phyloP scores from a whole-genome alignment of 139 green algal genomes.

The Deuterostichococcus epilithicus region DNA sequence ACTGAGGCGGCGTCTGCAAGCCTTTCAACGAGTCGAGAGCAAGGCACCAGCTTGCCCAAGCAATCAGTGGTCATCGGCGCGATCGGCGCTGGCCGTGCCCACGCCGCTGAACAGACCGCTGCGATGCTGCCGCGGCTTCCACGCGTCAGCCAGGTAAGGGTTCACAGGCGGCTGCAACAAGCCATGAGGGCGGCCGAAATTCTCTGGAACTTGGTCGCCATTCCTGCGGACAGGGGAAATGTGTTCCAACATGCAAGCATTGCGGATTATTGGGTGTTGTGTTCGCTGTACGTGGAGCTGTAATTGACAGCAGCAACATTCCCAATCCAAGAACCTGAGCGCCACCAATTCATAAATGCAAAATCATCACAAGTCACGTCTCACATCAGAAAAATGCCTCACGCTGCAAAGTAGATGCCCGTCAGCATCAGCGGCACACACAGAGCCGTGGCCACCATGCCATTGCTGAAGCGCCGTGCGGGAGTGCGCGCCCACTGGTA shows the following conservation, averaged over 20 bases:
- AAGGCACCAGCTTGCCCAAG: too few species aligned
- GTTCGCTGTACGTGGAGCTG: not conserved
- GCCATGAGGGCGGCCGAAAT: constrained; percentile 5
- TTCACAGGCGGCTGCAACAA: constrained; percentile 17
- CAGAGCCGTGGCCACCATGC: constrained; percentile 3
- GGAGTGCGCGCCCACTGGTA: not conserved
- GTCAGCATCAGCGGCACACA: constrained; percentile 17
- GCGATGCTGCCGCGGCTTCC: not conserved
- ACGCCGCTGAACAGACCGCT: not conserved
- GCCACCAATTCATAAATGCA: too few species aligned
- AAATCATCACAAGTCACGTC: not conserved
- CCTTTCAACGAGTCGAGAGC: too few species aligned
- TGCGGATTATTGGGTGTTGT: not conserved
- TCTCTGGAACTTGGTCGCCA: not conserved
- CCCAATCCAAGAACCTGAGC: too few species aligned
- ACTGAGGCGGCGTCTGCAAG: too few species aligned
- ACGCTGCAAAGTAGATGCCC: constrained; percentile 12
- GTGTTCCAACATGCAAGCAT: not conserved
- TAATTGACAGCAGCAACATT: not conserved
- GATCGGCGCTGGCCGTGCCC: not conserved
- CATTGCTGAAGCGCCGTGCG: constrained; percentile 6
- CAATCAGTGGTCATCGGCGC: too few species aligned
- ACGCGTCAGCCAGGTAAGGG: constrained; percentile 11
- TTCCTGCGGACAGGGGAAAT: not conserved
- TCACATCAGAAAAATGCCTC: not conserved